Percentiles rank a stretch among this genome's conserved stretches.
phyloP scores from a whole-genome alignment of 2,329 filamentous ascomycete genomes.

The Niveomyces coronatus region DNA sequence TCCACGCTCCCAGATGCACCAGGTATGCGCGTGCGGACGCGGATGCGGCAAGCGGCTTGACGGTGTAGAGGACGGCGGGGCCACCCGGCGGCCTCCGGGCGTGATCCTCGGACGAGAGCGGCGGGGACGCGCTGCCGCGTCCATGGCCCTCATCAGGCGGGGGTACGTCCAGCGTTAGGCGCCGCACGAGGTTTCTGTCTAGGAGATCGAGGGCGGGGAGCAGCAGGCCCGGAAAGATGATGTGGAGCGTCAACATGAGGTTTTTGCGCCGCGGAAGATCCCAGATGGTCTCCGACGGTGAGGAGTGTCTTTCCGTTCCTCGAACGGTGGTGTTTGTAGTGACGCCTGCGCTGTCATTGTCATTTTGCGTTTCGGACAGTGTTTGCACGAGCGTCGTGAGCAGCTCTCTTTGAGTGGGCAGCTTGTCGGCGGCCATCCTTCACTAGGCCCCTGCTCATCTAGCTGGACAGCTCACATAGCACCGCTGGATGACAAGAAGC shows the following conservation, averaged over 20 bases:
- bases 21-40: slow-evolving; percentile 41
- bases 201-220: slow-evolving; percentile 81
- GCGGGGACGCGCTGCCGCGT: slow-evolving; percentile 24
- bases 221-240: slow-evolving; percentile 70
- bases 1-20: slow-evolving; percentile 69
- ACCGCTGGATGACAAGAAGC: not conserved
- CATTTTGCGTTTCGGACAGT: slow-evolving; percentile 18
- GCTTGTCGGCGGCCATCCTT: slow-evolving; percentile 12
- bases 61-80: slow-evolving; percentile 8
- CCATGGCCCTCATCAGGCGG: not conserved
- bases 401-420: slow-evolving; percentile 30
- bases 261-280: slow-evolving; percentile 29
- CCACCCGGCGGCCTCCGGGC: not conserved
- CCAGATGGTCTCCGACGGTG: slow-evolving; percentile 5
- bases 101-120: slow-evolving; percentile 14
- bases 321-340: not conserved
- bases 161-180: slow-evolving; percentile 24
- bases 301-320: not conserved
- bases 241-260: slow-evolving; percentile 70
- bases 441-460: not conserved
- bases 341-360: slow-evolving; percentile 4
- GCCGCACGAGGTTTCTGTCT: slow-evolving; percentile 62
- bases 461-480: not conserved
- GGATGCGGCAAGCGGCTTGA: slow-evolving; percentile 10
- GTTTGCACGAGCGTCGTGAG: slow-evolving; percentile 39